Base-by-base conservation (phyloP, 768 basidiomycete genomes). In the Dioszegia crocea region DNA sequence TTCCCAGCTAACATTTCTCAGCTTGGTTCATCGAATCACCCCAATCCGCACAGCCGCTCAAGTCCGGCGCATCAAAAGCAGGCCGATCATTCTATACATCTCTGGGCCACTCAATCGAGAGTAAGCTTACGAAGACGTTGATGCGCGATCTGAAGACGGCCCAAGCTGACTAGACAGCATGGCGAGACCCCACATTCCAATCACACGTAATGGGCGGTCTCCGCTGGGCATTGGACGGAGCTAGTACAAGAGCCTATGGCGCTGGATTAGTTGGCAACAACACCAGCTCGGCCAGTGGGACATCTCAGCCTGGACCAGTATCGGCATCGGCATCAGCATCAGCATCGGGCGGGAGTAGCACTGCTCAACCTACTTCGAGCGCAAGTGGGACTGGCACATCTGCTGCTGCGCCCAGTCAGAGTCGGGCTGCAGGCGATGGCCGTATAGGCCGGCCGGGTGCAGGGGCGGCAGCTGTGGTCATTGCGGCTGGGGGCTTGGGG, bases 41-140 rank as follows among this genome's bases (percentile, higher is more conserved):
- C 17, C 84, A 85, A 27, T 88, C 88, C 0, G 83, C 84, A 3
- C 79, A 83, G 62, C 73, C 70, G 26, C 53, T 75, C 0, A 16
- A 51, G 17, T 21, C 51, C 75, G 80, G 19, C 73, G 81, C 24
- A 67, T 71, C 39, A 0, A 66, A 68, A 41, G 81, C 85, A 2
- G 90, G 89, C 21, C 82, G 89, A 36, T 89, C 88, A 66, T 91
- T 88, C 79, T 91, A 89, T 73, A 91, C 90, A 0, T 82, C 84
- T 61, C 81, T 91, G 0, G 89, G 89, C 0, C 90, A 93, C 72
- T 77, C 84, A 52, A 85, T 84, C 66, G 84, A 87, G 67, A 89
- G 87, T 30, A 16, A 56, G 70, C 63, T 27, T 46, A 6, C n/a
- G n/a, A n/a, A n/a, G n/a, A n/a, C n/a, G 33, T 54, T 11, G 16